Base-by-base conservation (phyloP, 345 rosid species). In the Kernera saxatilis region DNA sequence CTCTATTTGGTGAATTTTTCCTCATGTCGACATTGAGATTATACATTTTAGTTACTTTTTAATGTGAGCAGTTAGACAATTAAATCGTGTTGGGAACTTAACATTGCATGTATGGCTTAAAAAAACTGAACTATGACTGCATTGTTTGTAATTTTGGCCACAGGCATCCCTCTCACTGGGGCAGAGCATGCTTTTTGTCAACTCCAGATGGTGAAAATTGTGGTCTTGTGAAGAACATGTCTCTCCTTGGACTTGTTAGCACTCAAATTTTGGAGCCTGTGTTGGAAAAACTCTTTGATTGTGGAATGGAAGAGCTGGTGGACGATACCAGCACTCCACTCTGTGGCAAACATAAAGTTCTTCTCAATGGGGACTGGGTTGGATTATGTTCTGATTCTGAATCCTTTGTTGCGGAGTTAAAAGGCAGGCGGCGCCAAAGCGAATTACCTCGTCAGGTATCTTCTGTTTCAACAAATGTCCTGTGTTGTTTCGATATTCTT, bases 141-240 rank as follows among this genome's bases (percentile, higher is more conserved):
- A 18, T 58, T 57, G 7, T 67, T 51, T 63, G 29, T 37, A 14
- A 51, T 61, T 19, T 68, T 23, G 60, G 8, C 39, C 37, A 52
- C 64, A 89, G 98, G 71, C 96, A 89, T 75, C 99, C 99, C 61
- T 91, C 99, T 68, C 99, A 93, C 60, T 89, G 99, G 97, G 99
- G 99, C 60, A 89, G 86, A 79, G 86, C 88, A 63, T 91, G 99
- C 84, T 88, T 91, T 79, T 82, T 91, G 48, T 91, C 99, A 11
- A 93, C 97, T 17, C 93, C 99, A 6, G 97, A 91, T 80, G 99
- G 96, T 53, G 97, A 93, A 82, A 91, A 93, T 64, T 93, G 99
- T 77, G 99, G 99, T 43, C 99, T 93, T 49, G 97, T 93, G 36
- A 93, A 93, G 80, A 93, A 91, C 62, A 70, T 93, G 73, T 83